Evolutionary conservation across 345 rosid genomes (phyloP), one percentile per base, ranked within the genome.

Genomic region (Adansonia digitata): DNA sequence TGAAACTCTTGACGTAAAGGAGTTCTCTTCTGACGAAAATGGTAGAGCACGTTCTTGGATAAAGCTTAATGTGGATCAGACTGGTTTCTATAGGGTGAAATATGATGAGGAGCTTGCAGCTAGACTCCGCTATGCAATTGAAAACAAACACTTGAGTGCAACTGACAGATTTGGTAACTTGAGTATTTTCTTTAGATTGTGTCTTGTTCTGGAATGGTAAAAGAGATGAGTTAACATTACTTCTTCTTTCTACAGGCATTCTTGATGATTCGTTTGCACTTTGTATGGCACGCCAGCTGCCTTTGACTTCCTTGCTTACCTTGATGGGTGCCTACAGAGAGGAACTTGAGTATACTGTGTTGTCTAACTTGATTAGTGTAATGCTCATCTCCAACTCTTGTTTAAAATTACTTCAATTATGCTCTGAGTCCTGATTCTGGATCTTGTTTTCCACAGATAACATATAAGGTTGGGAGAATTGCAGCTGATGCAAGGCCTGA

Each of bases 1-100:
- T 4, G 85, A 81, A 81, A 73, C 84, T 69, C 78, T 80, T 64
- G 92, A 86, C 70, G 72, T 80, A 51, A 81, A 80, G 69, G 90
- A 87, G 55, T 60, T 83, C 15, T 77, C 78, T 40, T 73, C 59
- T 51, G 82, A 74, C 56, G 73, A 20, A 64, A 74, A 74, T 22
- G 51, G 53, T 55, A 81, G 17, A 24, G 22, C 56, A 11, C 81
- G 75, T 69, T 45, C 84, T 65, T 95, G 97, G 95, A 85, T 93
- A 71, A 95, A 95, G 80, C 76, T 95, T 64, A 95, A 95, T 75
- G 88, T 90, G 60, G 83, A 89, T 76, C 98, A 88, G 86, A 77
- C 94, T 77, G 99, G 99, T 75, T 95, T 95, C 84, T 93, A 93
- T 63, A 84, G 97, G 79, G 97, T 95, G 81, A 95, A 93, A 82